A percentile compares a stretch with the other conserved stretches of the same genome.
These are phyloP conservation scores for Silene coronaria DNA, from an alignment of 179 eudicot species.

Conservation along the genomic window DNA sequence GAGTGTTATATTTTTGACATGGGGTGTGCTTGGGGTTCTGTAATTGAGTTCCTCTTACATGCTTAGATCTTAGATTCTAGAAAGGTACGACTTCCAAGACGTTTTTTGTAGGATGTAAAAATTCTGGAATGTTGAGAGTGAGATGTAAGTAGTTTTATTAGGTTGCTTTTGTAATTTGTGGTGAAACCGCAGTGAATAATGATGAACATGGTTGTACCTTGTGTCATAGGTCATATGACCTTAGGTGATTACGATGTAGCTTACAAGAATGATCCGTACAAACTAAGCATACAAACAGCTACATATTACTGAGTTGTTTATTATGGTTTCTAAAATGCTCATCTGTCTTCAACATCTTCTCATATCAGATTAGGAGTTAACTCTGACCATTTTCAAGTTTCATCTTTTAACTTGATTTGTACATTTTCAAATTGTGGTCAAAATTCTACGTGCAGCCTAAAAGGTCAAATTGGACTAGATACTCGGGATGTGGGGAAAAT, in stretches of 20 bases:
- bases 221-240: no score
- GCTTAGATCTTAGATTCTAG: no score
- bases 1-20: no score
- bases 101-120: no score
- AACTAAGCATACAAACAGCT: not conserved
- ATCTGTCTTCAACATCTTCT: not conserved
- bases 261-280: not conserved
- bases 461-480: not conserved
- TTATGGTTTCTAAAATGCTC: not conserved
- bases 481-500: not conserved
- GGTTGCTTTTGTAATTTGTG: no score
- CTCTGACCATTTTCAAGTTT: not conserved
- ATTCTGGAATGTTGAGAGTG: no score
- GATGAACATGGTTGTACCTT: no score
- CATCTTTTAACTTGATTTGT: not conserved
- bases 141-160: no score
- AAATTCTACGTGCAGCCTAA: not conserved
- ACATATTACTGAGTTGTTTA: not conserved
- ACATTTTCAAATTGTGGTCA: not conserved
- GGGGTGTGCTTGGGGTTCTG: no score
- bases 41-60: no score
- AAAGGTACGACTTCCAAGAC: no score
- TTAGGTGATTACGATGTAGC: not conserved
- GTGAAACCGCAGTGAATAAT: no score
- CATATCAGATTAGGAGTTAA: not conserved